phyloP scores from a whole-genome alignment of 345 rosid genomes.

The Rubroshorea leprosula region DNA sequence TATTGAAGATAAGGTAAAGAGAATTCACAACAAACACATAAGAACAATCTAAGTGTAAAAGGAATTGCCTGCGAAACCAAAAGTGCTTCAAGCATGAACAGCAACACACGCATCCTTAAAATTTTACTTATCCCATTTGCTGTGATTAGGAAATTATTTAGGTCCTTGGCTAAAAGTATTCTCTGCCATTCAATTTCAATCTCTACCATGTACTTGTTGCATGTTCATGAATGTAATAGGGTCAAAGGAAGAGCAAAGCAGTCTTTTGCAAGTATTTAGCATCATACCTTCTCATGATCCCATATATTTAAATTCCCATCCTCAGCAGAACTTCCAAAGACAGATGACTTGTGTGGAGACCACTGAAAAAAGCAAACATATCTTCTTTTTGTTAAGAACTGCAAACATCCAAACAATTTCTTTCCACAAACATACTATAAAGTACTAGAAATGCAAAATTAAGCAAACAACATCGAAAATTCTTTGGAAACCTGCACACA shows the following conservation, averaged over 20 bases:
- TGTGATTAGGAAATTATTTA: too few relatives aligned
- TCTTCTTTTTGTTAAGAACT: constrained; percentile 1
- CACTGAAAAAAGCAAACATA: constrained; percentile 38
- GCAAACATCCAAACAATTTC: neutral
- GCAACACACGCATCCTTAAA: too few relatives aligned
- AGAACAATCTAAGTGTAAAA: too few relatives aligned
- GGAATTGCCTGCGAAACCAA: too few relatives aligned
- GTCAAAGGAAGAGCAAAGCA: neutral
- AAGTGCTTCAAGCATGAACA: too few relatives aligned
- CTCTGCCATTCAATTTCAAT: neutral
- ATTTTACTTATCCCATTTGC: too few relatives aligned
- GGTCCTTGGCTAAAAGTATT: too few relatives aligned
- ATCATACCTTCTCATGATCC: constrained; percentile 77
- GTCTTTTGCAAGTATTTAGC: constrained; percentile 2
- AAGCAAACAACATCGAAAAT: neutral
- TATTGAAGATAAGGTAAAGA: neutral
- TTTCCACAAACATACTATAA: neutral
- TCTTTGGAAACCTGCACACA: constrained; percentile 63
- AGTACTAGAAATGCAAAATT: neutral
- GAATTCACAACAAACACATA: too few relatives aligned
- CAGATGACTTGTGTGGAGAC: constrained; percentile 84
- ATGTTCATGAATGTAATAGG: neutral
- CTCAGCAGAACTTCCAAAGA: constrained; percentile 94
- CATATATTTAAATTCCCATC: constrained; percentile 88
- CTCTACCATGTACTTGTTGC: neutral